Percentiles rank a stretch among this genome's conserved stretches.
Evolutionary conservation across 2,329 filamentous ascomycete species (phyloP).

Genomic region (Alternaria ethzedia): DNA sequence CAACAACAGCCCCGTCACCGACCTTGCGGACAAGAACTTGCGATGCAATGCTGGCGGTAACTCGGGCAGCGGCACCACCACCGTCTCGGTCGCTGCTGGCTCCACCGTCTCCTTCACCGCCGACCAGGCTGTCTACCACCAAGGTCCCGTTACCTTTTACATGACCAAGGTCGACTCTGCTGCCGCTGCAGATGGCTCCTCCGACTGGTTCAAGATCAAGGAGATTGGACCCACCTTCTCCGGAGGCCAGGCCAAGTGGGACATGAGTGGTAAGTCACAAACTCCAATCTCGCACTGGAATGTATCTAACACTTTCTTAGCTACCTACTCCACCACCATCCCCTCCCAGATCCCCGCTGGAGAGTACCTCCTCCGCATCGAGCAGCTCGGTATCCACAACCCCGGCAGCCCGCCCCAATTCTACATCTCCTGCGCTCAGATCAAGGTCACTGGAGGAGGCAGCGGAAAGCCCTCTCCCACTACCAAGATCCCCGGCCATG

Average conservation of each 20-base stretch:
- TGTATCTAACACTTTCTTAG: constrained; percentile 23
- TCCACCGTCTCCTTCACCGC: constrained; percentile 44
- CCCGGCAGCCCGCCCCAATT: constrained; percentile 36
- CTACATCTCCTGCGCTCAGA: constrained; percentile 54
- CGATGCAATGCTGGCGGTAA: constrained; percentile 47
- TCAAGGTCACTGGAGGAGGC: constrained; percentile 53
- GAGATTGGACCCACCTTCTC: constrained; percentile 48
- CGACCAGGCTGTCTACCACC: constrained; percentile 48
- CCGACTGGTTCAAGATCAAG: constrained; percentile 51
- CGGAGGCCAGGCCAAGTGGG: constrained; percentile 41
- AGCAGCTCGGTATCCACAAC: constrained; percentile 58
- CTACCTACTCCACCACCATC: constrained; percentile 47
- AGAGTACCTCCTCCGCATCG: constrained; percentile 57
- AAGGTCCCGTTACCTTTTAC: constrained; percentile 48
- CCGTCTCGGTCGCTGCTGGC: constrained; percentile 45
- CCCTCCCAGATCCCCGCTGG: constrained; percentile 52
- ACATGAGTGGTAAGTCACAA: constrained; percentile 36
- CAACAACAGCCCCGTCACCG: constrained; percentile 48
- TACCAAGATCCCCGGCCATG: constrained; percentile 42
- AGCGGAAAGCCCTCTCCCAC: constrained; percentile 29
- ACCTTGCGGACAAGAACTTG: constrained; percentile 37
- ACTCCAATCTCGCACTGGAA: neutral
- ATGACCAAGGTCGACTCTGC: constrained; percentile 47
- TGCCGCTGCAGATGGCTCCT: constrained; percentile 42
- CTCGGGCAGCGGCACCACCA: constrained; percentile 36